Evolutionary conservation across 345 rosid genomes (phyloP).

Genomic region (Pugionium dolabratum): DNA sequence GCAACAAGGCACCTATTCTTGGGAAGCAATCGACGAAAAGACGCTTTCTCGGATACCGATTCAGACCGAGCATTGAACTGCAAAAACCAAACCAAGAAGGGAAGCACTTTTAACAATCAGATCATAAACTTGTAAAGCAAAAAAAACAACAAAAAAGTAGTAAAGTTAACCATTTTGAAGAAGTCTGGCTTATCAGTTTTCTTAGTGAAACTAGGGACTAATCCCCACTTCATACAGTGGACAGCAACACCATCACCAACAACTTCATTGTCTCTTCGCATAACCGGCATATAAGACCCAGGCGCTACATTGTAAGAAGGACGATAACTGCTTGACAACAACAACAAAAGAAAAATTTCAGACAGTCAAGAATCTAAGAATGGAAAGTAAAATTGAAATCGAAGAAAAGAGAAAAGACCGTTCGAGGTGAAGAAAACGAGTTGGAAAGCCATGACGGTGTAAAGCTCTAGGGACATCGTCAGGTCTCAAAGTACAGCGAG

Average conservation of each 20-base stretch:
- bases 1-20: slow-evolving; percentile 76
- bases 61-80: slow-evolving; percentile 98
- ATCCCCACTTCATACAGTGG: slow-evolving; percentile 93
- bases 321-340: slow-evolving; percentile 56
- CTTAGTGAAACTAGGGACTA: slow-evolving; percentile 77
- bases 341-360: not conserved
- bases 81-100: not conserved
- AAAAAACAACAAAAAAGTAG: not conserved
- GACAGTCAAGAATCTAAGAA: not conserved
- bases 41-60: slow-evolving; percentile 73
- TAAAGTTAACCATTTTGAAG: slow-evolving; percentile 65
- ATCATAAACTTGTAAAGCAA: not conserved
- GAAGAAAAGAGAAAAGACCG: slow-evolving; percentile 44
- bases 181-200: slow-evolving; percentile 81
- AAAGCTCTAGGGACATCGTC: slow-evolving; percentile 72
- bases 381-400: not conserved
- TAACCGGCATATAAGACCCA: slow-evolving; percentile 66
- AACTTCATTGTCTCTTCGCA: slow-evolving; percentile 55
- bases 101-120: not conserved
- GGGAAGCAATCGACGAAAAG: slow-evolving; percentile 85
- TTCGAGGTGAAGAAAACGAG: slow-evolving; percentile 52
- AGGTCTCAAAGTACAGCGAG: slow-evolving; percentile 70
- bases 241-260: slow-evolving; percentile 50
- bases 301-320: slow-evolving; percentile 79
- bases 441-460: slow-evolving; percentile 47